Evolutionary conservation across 805 yeast genomes (phyloP), one percentile per base, ranked within the genome.

Genomic region (Myxozyma melibiosi): DNA sequence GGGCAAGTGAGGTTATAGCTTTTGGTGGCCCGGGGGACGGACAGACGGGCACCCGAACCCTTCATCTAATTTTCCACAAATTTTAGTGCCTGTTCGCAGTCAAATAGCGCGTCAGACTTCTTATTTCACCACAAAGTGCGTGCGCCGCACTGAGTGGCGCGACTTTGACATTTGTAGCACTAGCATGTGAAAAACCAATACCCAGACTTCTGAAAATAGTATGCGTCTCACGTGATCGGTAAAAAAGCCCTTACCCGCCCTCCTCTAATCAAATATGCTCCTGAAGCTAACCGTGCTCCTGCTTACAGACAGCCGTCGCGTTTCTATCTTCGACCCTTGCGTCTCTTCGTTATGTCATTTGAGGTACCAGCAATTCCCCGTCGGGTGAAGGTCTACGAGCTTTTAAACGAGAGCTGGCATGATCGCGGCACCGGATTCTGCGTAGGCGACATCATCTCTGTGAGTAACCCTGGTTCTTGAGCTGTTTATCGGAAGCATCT

Each of bases 341-440:
- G 37, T 28, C 27, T 30, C 31, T 33, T 22, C 40, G 13, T 30
- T 46, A 60, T 64, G 66, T 57, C 62, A 33, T 51, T 68, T 52
- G 70, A 67, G 33, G 61, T 68, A 9, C 75, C 77, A 5, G 67
- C 71, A 31, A 58, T 76, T 27, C 88, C 90, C 11, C 81, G 90
- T 68, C 76, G 97, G 62, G 99, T 92, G 48, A 92, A 91, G 68
- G 92, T 94, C n/a, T 94, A 92, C 68, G 78, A 88, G 14, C 76
- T 94, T 31, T 84, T 83, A 38, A 86, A 87, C 28, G 91, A 86
- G 47, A 85, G 82, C 65, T 92, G 99, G 99, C 76, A 83, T 38
- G 98, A 92, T 68, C 82, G 86, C 46, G 98, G 97, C 18, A 90
- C 97, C 0, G 98, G 99, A 0, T 86, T 81, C 68, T 90, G 96